These are phyloP conservation scores for Mycena leptocephala DNA, from an alignment of 768 basidiomycete genomes.

Conservation along the genomic window DNA sequence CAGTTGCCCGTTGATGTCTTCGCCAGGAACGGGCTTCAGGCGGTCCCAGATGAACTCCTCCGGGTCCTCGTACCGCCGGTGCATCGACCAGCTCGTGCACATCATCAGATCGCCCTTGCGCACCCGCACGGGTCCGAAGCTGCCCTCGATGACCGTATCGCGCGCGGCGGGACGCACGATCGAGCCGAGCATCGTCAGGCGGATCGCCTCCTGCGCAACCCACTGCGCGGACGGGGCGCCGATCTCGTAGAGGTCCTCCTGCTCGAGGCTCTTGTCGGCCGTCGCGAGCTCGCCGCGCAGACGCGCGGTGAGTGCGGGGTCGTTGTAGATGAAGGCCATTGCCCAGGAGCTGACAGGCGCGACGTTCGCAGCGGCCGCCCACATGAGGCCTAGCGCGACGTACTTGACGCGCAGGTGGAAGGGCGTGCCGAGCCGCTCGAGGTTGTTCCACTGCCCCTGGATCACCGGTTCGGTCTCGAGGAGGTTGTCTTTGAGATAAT, in stretches of 20 bases:
- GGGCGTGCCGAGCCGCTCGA: neutral
- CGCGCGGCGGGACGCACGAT: neutral
- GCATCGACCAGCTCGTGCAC: neutral
- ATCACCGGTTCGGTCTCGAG: no score
- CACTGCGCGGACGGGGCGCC: neutral
- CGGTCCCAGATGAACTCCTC: no score
- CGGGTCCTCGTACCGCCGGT: neutral
- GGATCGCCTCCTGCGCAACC: neutral
- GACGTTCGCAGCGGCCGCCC: neutral
- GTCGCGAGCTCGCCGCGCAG: no score
- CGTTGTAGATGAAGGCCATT: neutral
- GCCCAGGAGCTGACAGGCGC: neutral
- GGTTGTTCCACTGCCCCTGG: neutral
- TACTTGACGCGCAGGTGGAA: neutral
- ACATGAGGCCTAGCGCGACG: no score
- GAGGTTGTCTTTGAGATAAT: no score
- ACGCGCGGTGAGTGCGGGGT: neutral
- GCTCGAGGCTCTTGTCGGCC: no score
- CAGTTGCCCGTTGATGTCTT: no score
- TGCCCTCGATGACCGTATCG: no score
- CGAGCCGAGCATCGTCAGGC: neutral
- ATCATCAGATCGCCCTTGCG: neutral
- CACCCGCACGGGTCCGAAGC: neutral
- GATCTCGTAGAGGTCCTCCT: neutral
- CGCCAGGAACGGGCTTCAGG: no score